A percentile compares a stretch with the other conserved stretches of the same genome.
These are phyloP conservation scores for Ganoderma resinaceum DNA, from an alignment of 1,284 basidiomycete species.

Conservation along the genomic window DNA sequence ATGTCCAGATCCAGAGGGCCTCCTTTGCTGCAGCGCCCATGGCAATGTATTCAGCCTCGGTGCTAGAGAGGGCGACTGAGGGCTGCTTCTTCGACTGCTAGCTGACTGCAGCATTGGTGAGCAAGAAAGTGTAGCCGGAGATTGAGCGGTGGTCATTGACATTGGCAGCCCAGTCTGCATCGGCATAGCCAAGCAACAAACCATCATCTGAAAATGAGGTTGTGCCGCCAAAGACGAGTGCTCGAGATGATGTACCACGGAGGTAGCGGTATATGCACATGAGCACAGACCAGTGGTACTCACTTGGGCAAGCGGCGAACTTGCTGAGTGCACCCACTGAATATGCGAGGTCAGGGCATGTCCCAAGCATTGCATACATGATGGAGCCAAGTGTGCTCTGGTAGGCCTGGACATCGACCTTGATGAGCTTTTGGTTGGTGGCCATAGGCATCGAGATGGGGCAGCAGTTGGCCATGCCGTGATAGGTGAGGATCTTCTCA, in stretches of 20 bases:
- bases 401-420: conserved; percentile 35
- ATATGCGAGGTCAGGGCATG: conserved; percentile 1
- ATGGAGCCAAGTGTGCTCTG: conserved; percentile 44
- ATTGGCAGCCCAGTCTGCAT: too few relatives aligned
- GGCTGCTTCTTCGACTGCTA: conserved; percentile 41
- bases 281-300: conserved; percentile 45
- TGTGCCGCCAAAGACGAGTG: conserved; percentile 34
- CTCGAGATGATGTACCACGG: conserved; percentile 49
- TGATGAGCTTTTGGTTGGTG: conserved; percentile 25
- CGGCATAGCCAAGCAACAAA: too few relatives aligned
- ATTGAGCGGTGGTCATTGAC: background rate
- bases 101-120: conserved; percentile 26
- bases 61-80: too few relatives aligned
- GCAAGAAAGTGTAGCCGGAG: background rate
- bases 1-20: too few relatives aligned
- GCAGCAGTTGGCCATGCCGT: conserved; percentile 41
- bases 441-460: conserved; percentile 43
- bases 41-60: too few relatives aligned
- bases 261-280: too few relatives aligned
- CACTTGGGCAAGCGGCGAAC: background rate
- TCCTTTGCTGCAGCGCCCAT: too few relatives aligned
- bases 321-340: background rate
- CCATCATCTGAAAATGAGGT: too few relatives aligned
- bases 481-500: conserved; percentile 41
- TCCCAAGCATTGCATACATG: conserved; percentile 43